Conservation (phyloP, 148 eudicot genomes). For the Fallopia convolvulus region DNA sequence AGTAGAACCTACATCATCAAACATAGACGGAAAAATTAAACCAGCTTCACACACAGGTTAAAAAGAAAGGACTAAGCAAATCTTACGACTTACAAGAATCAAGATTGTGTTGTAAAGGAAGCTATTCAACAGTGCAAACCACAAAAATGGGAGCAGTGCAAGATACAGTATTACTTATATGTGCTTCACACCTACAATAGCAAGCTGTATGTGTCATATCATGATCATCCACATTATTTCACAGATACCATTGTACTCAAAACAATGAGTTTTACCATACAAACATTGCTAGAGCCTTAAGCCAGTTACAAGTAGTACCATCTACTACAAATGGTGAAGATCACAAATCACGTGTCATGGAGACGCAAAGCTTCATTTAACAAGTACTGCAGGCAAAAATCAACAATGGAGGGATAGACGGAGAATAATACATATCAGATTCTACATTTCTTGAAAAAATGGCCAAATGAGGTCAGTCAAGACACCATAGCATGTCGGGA, state of each 20-base stretch:
- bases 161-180: neutral
- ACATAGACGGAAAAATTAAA: neutral
- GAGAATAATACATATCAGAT: neutral
- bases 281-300: neutral
- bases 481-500: too few species aligned
- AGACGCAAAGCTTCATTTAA: neutral
- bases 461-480: too few species aligned
- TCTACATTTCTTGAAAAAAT: neutral
- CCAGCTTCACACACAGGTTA: neutral
- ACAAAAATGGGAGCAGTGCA: neutral
- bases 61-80: neutral
- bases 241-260: too few species aligned
- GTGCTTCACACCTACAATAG: neutral
- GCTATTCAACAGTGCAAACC: neutral
- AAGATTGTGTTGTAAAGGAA: too few species aligned
- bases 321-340: neutral
- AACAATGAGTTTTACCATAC: neutral
- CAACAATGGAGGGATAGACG: neutral
- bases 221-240: neutral
- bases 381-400: neutral
- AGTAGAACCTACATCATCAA: neutral
- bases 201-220: too few species aligned
- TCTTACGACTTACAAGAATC: too few species aligned
- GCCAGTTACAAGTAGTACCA: neutral
- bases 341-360: neutral